Base-by-base conservation (phyloP, 768 basidiomycete species). In the Suillus bovinus region DNA sequence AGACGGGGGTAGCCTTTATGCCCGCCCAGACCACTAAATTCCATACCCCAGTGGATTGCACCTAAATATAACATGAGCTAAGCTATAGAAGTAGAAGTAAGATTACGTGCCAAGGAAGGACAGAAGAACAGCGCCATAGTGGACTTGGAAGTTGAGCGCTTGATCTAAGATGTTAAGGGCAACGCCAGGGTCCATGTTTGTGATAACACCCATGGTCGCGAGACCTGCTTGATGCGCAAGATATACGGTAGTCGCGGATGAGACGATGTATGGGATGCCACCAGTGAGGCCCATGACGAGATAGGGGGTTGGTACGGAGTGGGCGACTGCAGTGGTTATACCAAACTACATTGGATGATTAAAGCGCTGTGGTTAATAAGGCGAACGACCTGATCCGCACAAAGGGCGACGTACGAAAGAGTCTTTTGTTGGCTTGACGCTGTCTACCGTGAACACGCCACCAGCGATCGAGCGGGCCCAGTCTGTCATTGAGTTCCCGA, bases 41-140 rank as follows among this genome's bases (percentile, higher is more conserved):
- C 95, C 86, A 99, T 93, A 17, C 96, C 96, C 96, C 96, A 98
- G 72, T 95, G 94, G 22, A 96, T 72, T 14, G 93, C 93, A 61
- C 87, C 86, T 87, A 63, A 29, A 36, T 24, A 52, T 44, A 58
- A 29, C 60, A 57, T 65, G 41, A 61, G 47, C 49, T 58, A 39
- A 41, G 24, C 7, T 16, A n/a, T 14, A 27, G 2, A 39, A 29
- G 52, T 59, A 53, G 41, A n/a, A 24, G 9, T 17, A 56, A 34
- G 66, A 68, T n/a, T 68, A 70, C 74, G 74, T 69, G 82, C 94
- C 95, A 31, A 99, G 83, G 85, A 98, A 97, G 50, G 93, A 94
- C 38, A 99, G 84, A 78, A 99, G 84, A 63, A 97, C 89, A 14
- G 95, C 95, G 36, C 96, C 96, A 67, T 99, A 99, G 9, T 93